phyloP scores from a whole-genome alignment of 306 rosid genomes.

The Argentina anserina region DNA sequence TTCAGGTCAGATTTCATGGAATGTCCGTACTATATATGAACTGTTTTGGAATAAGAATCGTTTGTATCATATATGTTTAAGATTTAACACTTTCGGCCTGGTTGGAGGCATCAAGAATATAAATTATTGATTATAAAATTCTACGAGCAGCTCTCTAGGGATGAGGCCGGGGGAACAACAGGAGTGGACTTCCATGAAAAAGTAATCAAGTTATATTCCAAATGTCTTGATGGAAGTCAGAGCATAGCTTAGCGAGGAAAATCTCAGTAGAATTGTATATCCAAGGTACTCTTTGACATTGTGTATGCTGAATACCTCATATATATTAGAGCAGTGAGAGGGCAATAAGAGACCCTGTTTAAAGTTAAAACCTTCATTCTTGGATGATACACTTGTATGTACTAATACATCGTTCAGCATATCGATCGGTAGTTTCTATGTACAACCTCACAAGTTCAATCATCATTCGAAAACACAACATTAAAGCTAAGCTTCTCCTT shows the following conservation, averaged over 20 bases:
- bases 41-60: constrained; percentile 46
- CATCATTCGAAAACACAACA: not conserved
- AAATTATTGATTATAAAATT: constrained; percentile 10
- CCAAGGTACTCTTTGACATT: not conserved
- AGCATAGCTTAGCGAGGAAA: not conserved
- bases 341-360: not conserved
- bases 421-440: not conserved
- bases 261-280: not conserved
- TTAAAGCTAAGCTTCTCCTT: not conserved
- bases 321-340: not conserved
- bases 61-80: not conserved
- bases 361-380: not conserved
- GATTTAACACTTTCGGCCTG: constrained; percentile 33
- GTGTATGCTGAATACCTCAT: not conserved
- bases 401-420: not conserved
- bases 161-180: constrained; percentile 16
- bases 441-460: too few relatives aligned
- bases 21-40: constrained; percentile 27
- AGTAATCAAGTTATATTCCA: constrained; percentile 14
- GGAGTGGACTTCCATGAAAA: constrained; percentile 8
- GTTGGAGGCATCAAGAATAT: constrained; percentile 41
- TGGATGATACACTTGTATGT: not conserved
- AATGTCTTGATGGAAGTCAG: constrained; percentile 28
- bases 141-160: not conserved
- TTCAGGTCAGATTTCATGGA: constrained; percentile 25